These are phyloP conservation scores for Vanrija humicola DNA, from an alignment of 1,284 basidiomycete species.

Conservation along the genomic window DNA sequence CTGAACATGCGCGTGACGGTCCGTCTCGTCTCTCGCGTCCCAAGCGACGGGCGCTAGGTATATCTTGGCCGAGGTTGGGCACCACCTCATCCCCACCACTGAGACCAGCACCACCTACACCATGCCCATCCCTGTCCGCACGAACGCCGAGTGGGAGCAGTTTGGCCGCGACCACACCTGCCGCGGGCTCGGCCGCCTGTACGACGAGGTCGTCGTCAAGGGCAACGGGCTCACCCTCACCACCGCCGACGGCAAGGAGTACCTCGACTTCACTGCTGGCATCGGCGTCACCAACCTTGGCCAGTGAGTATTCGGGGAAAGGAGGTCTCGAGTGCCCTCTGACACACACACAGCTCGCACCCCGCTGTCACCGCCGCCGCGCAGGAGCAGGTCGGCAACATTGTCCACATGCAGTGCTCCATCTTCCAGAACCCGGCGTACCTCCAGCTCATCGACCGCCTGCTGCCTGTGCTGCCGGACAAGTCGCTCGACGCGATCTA, in stretches of 20 bases:
- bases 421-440: slow-evolving; percentile 62
- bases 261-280: slow-evolving; percentile 77
- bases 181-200: slow-evolving; percentile 34
- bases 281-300: slow-evolving; percentile 59
- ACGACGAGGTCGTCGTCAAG: slow-evolving; percentile 66
- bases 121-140: neutral
- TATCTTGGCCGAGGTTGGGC: too few species aligned
- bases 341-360: slow-evolving; percentile 49
- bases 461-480: slow-evolving; percentile 38
- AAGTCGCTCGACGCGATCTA: slow-evolving; percentile 64
- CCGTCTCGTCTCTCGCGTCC: too few species aligned
- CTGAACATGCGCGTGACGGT: too few species aligned
- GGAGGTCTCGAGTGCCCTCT: neutral
- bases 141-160: slow-evolving; percentile 12
- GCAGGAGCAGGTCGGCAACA: slow-evolving; percentile 73
- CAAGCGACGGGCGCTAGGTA: too few species aligned
- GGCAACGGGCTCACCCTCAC: slow-evolving; percentile 71
- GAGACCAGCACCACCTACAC: too few species aligned
- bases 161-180: slow-evolving; percentile 39
- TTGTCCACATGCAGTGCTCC: slow-evolving; percentile 67
- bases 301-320: slow-evolving; percentile 46
- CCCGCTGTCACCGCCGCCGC: slow-evolving; percentile 80
- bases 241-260: slow-evolving; percentile 35
- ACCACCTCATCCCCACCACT: too few species aligned
- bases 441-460: slow-evolving; percentile 60